phyloP scores from a whole-genome alignment of 805 yeast genomes.

The Candida suzukii region DNA sequence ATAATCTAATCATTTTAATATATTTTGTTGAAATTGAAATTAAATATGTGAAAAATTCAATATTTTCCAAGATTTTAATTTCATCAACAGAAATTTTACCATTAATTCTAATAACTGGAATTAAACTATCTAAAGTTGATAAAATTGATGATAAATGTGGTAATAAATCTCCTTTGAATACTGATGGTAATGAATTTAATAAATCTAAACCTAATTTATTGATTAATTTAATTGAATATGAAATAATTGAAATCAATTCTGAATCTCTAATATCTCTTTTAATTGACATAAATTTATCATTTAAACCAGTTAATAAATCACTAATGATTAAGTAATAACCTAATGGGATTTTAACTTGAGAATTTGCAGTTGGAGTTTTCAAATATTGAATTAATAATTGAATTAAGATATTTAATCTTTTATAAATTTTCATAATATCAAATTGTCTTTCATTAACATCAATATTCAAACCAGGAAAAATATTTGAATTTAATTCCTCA shows the following conservation, averaged over 20 bases:
- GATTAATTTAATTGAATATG: slow-evolving; percentile 33
- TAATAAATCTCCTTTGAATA: slow-evolving; percentile 29
- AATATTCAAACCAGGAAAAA: slow-evolving; percentile 44
- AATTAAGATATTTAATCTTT: slow-evolving; percentile 41
- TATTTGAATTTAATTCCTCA: slow-evolving; percentile 11
- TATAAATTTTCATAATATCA: slow-evolving; percentile 43
- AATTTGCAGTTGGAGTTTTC: slow-evolving; percentile 41
- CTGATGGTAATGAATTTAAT: slow-evolving; percentile 27
- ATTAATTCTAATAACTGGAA: slow-evolving; percentile 42
- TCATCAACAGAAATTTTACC: slow-evolving; percentile 33
- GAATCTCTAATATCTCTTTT: slow-evolving; percentile 54
- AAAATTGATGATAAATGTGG: slow-evolving; percentile 46
- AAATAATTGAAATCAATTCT: slow-evolving; percentile 36
- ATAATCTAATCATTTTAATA: slow-evolving; percentile 16
- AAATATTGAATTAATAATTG: slow-evolving; percentile 39
- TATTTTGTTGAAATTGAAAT: slow-evolving; percentile 20
- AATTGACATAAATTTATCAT: slow-evolving; percentile 46
- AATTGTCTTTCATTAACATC: slow-evolving; percentile 49
- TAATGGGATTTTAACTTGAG: slow-evolving; percentile 43
- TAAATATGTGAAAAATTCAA: slow-evolving; percentile 23
- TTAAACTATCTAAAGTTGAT: slow-evolving; percentile 46
- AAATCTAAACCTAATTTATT: slow-evolving; percentile 40
- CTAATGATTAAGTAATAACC: slow-evolving; percentile 46
- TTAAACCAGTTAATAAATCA: slow-evolving; percentile 50
- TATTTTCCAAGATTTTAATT: slow-evolving; percentile 22